Evolutionary conservation across 2,329 filamentous ascomycete genomes (phyloP).

Genomic region (Alternaria angustiovoidea): DNA sequence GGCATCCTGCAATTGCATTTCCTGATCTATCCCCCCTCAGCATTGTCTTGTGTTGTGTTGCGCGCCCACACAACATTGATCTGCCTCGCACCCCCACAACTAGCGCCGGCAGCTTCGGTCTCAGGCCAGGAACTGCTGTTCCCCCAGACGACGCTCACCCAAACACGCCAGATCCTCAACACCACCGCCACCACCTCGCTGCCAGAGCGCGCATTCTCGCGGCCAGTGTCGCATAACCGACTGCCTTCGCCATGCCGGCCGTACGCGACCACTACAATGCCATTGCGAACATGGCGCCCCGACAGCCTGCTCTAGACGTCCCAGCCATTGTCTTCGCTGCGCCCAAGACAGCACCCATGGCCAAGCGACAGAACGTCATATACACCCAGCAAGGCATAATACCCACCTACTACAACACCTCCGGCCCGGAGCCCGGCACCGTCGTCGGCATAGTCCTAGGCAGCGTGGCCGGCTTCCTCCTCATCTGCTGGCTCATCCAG

Average conservation of each 20-base stretch:
- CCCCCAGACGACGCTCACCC: conserved; percentile 25
- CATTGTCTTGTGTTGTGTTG: conserved; percentile 4
- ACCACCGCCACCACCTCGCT: conserved; percentile 13
- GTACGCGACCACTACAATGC: conserved; percentile 31
- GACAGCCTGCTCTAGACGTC: conserved; percentile 27
- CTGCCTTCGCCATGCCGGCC: conserved; percentile 36
- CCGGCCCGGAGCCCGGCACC: conserved; percentile 63
- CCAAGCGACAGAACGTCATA: conserved; percentile 30
- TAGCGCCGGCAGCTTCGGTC: conserved; percentile 35
- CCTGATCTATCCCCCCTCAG: conserved; percentile 2
- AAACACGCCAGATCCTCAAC: conserved; percentile 12
- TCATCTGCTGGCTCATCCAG: conserved; percentile 62
- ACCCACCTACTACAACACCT: conserved; percentile 66
- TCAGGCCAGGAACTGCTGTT: conserved; percentile 26
- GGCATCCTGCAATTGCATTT: conserved; percentile 9
- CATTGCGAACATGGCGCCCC: conserved; percentile 34
- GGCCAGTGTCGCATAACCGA: conserved; percentile 18
- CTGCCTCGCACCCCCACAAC: conserved; percentile 21
- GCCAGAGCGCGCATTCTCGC: conserved; percentile 18
- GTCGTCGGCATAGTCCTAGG: conserved; percentile 69
- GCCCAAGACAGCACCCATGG: conserved; percentile 21
- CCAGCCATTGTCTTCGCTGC: conserved; percentile 23
- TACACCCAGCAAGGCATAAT: conserved; percentile 56
- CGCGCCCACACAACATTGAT: conserved; percentile 14
- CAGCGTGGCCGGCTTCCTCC: conserved; percentile 61